Percentiles rank a stretch among this genome's conserved stretches.
Conservation (phyloP, 768 basidiomycete genomes). For the Podaxis carcinomalis region DNA sequence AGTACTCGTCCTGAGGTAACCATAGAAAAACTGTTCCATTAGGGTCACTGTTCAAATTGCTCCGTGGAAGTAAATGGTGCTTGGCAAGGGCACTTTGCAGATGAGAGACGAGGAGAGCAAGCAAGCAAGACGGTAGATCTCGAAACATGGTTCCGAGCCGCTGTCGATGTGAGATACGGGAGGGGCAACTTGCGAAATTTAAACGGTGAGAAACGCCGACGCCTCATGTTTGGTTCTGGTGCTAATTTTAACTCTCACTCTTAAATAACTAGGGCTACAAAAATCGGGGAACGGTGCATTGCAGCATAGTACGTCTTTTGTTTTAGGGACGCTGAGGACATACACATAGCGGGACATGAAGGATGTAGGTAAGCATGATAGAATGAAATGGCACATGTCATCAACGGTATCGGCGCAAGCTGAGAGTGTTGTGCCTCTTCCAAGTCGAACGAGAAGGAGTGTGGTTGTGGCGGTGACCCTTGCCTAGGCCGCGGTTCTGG, state of each 20-base stretch:
- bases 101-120: constrained; percentile 8
- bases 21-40: constrained; percentile 56
- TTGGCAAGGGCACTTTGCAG: not conserved
- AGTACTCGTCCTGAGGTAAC: constrained; percentile 64
- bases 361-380: constrained; percentile 20
- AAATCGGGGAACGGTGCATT: not conserved
- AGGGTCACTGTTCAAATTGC: constrained; percentile 33
- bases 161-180: not conserved
- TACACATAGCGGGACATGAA: constrained; percentile 20
- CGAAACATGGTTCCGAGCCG: not conserved
- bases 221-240: not conserved
- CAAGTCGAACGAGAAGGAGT: constrained; percentile 87
- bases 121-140: constrained; percentile 8
- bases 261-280: not conserved
- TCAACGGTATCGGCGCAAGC: constrained; percentile 85
- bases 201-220: not conserved
- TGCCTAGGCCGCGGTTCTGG: constrained; percentile 95
- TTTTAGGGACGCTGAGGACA: not conserved
- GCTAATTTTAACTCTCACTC: not conserved
- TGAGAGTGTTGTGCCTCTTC: constrained; percentile 98
- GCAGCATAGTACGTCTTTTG: not conserved
- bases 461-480: constrained; percentile 93
- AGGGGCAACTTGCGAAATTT: not conserved
- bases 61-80: constrained; percentile 15
- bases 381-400: constrained; percentile 22